Percentiles rank a stretch among this genome's conserved stretches.
Evolutionary conservation across 306 rosid genomes (phyloP).

Genomic region (Cucumis melo): DNA sequence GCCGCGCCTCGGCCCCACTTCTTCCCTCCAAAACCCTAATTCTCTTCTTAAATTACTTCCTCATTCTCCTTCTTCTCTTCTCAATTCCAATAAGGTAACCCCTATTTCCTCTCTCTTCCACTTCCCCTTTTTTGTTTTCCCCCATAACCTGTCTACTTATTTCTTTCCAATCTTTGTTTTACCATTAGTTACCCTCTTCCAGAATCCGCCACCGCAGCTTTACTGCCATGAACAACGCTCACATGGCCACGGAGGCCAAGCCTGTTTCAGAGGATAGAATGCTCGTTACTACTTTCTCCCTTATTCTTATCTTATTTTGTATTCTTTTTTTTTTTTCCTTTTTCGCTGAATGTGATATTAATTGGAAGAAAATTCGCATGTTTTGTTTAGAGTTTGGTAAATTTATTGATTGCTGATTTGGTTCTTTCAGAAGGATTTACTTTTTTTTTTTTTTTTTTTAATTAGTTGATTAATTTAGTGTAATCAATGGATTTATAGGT

Average conservation of each 20-base stretch:
- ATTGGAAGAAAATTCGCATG: not conserved
- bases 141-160: not conserved
- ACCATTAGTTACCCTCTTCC: slow-evolving; percentile 31
- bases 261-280: slow-evolving; percentile 45
- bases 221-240: slow-evolving; percentile 26
- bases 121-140: not conserved
- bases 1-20: slow-evolving; percentile 14
- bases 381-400: not conserved
- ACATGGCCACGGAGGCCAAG: slow-evolving; percentile 55
- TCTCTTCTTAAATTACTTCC: not conserved
- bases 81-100: slow-evolving; percentile 11
- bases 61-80: not conserved
- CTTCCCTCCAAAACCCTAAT: slow-evolving; percentile 15
- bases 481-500: slow-evolving; percentile 28
- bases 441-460: not conserved
- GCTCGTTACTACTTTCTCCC: slow-evolving; percentile 49
- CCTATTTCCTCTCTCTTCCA: not conserved
- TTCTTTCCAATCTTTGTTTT: not conserved
- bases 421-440: not conserved
- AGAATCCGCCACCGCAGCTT: slow-evolving; percentile 21
- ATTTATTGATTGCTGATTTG: not conserved
- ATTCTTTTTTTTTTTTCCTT: not conserved
- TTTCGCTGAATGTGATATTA: not conserved
- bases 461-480: not conserved
- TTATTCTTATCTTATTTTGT: not conserved